A percentile compares a stretch with the other conserved stretches of the same genome.
Conservation (phyloP, 2,329 filamentous ascomycete genomes). For the Botrytis byssoidea region DNA sequence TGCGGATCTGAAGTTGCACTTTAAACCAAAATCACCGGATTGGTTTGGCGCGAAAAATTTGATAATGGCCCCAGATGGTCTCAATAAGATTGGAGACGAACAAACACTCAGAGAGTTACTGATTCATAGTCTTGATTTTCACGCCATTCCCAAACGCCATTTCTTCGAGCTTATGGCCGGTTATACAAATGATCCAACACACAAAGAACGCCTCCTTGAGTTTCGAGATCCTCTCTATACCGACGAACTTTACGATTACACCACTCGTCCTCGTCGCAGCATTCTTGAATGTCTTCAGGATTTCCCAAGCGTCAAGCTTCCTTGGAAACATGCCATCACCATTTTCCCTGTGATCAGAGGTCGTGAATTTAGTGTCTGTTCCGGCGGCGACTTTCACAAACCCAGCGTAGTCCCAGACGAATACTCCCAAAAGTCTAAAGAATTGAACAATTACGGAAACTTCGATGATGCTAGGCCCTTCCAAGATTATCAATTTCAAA, state of each 20-base stretch:
- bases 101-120: constrained; percentile 68
- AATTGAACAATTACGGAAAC: neutral
- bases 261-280: constrained; percentile 81
- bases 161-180: constrained; percentile 80
- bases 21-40: constrained; percentile 42
- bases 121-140: constrained; percentile 82
- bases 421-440: neutral
- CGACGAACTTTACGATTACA: constrained; percentile 95
- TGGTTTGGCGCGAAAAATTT: constrained; percentile 35
- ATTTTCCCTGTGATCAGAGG: constrained; percentile 80
- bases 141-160: constrained; percentile 79
- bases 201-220: constrained; percentile 79
- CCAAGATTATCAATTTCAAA: constrained; percentile 55
- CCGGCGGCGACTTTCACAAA: constrained; percentile 52
- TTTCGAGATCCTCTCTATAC: constrained; percentile 77
- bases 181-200: constrained; percentile 68
- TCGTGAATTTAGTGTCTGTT: constrained; percentile 92
- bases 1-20: constrained; percentile 67
- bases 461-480: constrained; percentile 11
- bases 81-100: constrained; percentile 38
- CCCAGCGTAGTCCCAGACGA: too few relatives aligned
- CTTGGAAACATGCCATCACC: constrained; percentile 67
- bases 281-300: constrained; percentile 92
- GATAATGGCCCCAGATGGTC: constrained; percentile 38
- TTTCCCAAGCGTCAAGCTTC: constrained; percentile 80